These are phyloP conservation scores for Pleomassaria siparia DNA, from an alignment of 2,329 filamentous ascomycete genomes.

Conservation along the genomic window DNA sequence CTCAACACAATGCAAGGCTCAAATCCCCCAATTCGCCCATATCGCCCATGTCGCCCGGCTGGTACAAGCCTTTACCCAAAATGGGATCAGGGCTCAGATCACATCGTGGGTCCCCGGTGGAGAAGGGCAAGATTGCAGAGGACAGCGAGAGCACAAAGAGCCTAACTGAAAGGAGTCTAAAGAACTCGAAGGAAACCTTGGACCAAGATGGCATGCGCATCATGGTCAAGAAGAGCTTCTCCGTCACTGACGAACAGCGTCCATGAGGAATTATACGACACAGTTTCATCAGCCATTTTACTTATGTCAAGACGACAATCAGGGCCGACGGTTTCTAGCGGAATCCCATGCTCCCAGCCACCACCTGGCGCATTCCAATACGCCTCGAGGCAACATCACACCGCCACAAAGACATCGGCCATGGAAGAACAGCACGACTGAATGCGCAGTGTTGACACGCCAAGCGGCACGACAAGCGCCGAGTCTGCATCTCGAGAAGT, in stretches of 20 bases:
- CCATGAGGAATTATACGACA: not conserved
- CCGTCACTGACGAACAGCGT: slow-evolving; percentile 28
- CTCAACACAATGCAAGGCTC: not conserved
- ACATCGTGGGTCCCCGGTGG: not conserved
- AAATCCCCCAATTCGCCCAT: not conserved
- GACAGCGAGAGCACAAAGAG: slow-evolving; percentile 29
- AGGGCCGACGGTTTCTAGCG: too few species aligned
- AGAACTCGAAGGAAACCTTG: slow-evolving; percentile 9
- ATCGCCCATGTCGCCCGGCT: not conserved
- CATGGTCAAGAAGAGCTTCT: slow-evolving; percentile 35
- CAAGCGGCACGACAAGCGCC: too few species aligned
- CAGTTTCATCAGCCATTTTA: too few species aligned
- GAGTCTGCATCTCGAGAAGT: too few species aligned
- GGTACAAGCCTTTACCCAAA: not conserved
- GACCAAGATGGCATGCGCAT: slow-evolving; percentile 30
- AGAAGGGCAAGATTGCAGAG: slow-evolving; percentile 9
- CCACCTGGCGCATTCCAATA: too few species aligned
- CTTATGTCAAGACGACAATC: too few species aligned
- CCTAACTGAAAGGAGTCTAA: slow-evolving; percentile 20
- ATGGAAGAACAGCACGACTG: too few species aligned
- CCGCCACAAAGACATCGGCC: too few species aligned
- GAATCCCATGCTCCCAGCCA: too few species aligned
- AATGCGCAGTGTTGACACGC: too few species aligned
- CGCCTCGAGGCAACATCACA: too few species aligned
- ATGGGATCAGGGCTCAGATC: not conserved